phyloP scores from a whole-genome alignment of 1,284 basidiomycete species.

The Uromyces viciae-fabae region DNA sequence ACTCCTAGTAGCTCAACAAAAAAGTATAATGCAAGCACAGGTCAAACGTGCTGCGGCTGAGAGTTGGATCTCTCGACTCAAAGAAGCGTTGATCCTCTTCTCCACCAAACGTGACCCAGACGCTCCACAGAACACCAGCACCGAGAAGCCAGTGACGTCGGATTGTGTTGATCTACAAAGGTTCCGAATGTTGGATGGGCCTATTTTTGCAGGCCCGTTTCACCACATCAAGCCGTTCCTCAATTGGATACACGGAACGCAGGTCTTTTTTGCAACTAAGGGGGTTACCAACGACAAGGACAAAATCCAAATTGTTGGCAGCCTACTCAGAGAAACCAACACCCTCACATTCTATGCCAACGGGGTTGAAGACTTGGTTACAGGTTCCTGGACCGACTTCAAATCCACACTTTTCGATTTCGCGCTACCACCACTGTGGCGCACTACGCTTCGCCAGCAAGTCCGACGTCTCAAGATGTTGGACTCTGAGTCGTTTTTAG shows the following conservation, averaged over 20 bases:
- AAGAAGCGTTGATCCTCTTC: no score
- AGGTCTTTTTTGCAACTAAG: conserved; percentile 7
- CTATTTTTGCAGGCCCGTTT: neutral
- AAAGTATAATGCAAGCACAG: no score
- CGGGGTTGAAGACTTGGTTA: neutral
- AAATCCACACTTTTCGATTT: neutral
- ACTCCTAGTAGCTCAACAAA: no score
- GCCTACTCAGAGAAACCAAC: conserved; percentile 3
- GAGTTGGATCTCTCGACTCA: no score
- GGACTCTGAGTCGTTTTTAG: neutral
- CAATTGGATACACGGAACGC: neutral
- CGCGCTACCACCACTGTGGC: neutral
- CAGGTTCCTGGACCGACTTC: neutral
- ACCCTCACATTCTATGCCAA: neutral
- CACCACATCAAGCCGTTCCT: neutral
- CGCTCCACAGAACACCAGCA: no score
- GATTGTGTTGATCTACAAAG: neutral
- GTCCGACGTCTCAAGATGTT: neutral
- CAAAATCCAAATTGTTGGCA: neutral
- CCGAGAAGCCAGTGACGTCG: neutral
- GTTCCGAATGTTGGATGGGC: neutral
- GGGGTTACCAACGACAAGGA: neutral
- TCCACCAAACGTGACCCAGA: no score
- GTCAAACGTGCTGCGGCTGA: no score
- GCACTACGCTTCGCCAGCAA: neutral